These are phyloP conservation scores for Massospora cicadina DNA, from an alignment of 371 early-diverging fungal species.

Conservation along the genomic window DNA sequence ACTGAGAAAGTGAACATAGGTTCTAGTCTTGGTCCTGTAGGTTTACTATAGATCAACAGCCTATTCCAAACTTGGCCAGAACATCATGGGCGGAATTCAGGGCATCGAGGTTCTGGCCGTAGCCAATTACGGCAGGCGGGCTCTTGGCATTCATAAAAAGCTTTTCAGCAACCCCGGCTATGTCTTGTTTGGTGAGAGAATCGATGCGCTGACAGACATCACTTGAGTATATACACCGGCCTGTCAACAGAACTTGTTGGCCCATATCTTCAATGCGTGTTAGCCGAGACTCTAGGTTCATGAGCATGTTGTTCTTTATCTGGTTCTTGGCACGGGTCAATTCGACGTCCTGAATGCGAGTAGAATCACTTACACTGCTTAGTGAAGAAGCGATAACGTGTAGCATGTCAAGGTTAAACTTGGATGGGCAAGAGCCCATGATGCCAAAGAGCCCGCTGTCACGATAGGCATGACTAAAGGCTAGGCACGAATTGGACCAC, in stretches of 20 bases:
- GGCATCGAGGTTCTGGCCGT: not conserved
- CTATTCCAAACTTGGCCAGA: conserved; percentile 7
- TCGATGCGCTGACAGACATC: conserved; percentile 66
- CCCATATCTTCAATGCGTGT: conserved; percentile 90
- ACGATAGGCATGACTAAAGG: conserved; percentile 77
- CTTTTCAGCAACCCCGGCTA: conserved; percentile 37
- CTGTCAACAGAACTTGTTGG: conserved; percentile 71
- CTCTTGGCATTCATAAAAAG: not conserved
- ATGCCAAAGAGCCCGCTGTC: conserved; percentile 90
- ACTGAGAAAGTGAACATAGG: not conserved
- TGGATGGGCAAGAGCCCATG: conserved; percentile 60
- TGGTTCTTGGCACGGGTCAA: conserved; percentile 87
- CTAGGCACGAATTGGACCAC: conserved; percentile 86
- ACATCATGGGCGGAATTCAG: not conserved
- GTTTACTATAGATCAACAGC: not conserved
- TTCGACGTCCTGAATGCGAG: conserved; percentile 33
- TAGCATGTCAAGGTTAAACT: conserved; percentile 40
- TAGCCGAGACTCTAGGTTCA: conserved; percentile 82
- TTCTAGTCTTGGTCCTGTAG: not conserved
- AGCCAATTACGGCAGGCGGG: not conserved
- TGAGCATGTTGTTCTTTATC: conserved; percentile 72
- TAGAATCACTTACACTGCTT: conserved; percentile 36
- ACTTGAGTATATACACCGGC: conserved; percentile 47
- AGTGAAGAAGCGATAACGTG: conserved; percentile 74
- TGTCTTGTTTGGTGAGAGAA: conserved; percentile 41